Evolutionary conservation across 352 stramenopile species (phyloP).

Genomic region (Phytophthora rubi): DNA sequence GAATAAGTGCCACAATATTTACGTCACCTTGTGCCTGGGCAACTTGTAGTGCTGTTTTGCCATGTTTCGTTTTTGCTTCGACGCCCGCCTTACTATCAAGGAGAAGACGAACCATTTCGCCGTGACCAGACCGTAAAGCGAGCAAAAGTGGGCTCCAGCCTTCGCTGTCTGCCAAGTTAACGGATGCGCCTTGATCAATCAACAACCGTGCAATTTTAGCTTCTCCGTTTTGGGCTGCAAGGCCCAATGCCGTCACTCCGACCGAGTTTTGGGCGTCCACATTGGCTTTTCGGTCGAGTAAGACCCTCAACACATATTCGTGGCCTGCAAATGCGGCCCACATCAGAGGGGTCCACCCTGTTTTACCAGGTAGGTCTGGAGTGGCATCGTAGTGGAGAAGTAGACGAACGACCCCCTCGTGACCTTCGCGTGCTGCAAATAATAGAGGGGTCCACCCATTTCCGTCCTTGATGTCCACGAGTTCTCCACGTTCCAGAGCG

Average conservation of each 20-base stretch:
- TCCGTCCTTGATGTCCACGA: slow-evolving; percentile 2
- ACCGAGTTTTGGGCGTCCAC: not conserved
- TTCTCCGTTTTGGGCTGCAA: not conserved
- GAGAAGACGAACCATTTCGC: not conserved
- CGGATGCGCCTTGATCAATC: not conserved
- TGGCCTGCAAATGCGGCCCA: not conserved
- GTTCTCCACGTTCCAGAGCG: slow-evolving; percentile 4
- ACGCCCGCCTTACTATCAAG: not conserved
- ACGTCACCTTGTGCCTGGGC: not conserved
- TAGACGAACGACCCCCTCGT: not conserved
- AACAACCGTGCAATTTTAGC: slow-evolving; percentile 3
- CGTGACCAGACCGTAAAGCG: not conserved
- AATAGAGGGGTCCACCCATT: slow-evolving; percentile 10
- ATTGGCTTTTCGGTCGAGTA: not conserved
- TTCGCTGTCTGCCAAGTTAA: slow-evolving; percentile 3
- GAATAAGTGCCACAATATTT: not conserved
- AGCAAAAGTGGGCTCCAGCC: not conserved
- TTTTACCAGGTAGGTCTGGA: not conserved
- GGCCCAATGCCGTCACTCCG: not conserved
- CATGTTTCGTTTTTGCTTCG: not conserved
- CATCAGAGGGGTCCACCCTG: slow-evolving; percentile 15
- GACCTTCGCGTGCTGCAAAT: slow-evolving; percentile 1
- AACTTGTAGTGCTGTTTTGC: not conserved
- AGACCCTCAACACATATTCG: not conserved
- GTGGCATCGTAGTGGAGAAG: slow-evolving; percentile 13